These are phyloP conservation scores for Polygonum maritimum DNA, from an alignment of 148 eudicot species.

Conservation along the genomic window DNA sequence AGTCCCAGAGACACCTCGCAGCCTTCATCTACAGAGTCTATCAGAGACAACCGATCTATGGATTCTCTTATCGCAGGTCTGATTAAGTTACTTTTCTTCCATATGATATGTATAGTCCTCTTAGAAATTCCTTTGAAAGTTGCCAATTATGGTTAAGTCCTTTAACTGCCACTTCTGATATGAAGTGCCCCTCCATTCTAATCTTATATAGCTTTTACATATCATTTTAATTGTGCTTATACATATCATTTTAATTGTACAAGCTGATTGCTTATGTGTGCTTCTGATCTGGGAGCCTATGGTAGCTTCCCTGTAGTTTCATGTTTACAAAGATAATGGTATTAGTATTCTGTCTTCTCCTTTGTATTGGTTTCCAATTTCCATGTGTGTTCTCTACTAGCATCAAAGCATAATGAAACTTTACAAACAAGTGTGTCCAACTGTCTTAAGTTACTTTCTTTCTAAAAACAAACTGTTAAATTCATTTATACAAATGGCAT, in stretches of 20 bases:
- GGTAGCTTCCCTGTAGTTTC: neutral
- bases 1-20: constrained; percentile 15
- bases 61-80: constrained; percentile 47
- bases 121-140: neutral
- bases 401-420: neutral
- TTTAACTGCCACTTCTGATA: neutral
- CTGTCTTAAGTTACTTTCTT: neutral
- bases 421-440: neutral
- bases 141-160: neutral
- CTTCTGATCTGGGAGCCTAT: neutral
- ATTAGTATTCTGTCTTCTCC: neutral
- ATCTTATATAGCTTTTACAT: neutral
- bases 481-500: neutral
- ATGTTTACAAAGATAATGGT: neutral
- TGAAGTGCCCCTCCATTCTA: neutral
- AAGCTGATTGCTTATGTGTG: neutral
- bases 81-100: neutral
- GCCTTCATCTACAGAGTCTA: constrained; percentile 40
- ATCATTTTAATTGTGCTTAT: neutral
- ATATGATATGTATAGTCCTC: neutral
- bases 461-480: neutral
- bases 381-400: neutral
- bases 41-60: constrained; percentile 25
- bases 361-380: neutral
- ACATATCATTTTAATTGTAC: neutral